Conservation (phyloP, 768 basidiomycete species). For the Mrakia hoshinonis region DNA sequence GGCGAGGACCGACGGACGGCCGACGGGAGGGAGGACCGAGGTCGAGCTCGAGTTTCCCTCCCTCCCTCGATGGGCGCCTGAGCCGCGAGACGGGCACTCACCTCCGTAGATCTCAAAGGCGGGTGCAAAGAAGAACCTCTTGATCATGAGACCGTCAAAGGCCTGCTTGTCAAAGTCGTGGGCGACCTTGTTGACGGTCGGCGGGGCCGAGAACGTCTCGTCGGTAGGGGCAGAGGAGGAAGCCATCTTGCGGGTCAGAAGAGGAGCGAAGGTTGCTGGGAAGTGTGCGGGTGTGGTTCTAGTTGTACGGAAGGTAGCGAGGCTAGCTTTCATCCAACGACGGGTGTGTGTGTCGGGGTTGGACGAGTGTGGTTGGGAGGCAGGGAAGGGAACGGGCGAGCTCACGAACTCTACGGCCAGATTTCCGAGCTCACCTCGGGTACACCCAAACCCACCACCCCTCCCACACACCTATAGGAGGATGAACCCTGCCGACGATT, state of each 20-base stretch:
- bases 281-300: background rate
- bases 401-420: background rate
- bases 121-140: constrained; percentile 94
- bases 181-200: constrained; percentile 63
- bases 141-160: constrained; percentile 74
- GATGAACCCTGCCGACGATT: constrained; percentile 46
- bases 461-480: background rate
- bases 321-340: constrained; percentile 11
- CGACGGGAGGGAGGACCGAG: background rate
- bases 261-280: background rate
- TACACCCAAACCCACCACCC: background rate
- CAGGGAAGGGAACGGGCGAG: background rate
- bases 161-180: constrained; percentile 79
- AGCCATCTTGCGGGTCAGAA: background rate
- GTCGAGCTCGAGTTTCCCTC: background rate
- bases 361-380: too few species aligned
- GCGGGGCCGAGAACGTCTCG: background rate
- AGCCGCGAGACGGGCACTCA: constrained; percentile 41
- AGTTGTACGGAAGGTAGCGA: background rate
- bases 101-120: constrained; percentile 99
- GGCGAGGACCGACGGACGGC: background rate
- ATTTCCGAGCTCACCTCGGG: background rate
- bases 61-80: background rate
- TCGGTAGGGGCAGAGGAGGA: background rate
- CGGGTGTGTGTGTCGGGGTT: background rate